These are phyloP conservation scores for Apostasia ramifera DNA, from an alignment of 106 monocot genomes.

Conservation along the genomic window DNA sequence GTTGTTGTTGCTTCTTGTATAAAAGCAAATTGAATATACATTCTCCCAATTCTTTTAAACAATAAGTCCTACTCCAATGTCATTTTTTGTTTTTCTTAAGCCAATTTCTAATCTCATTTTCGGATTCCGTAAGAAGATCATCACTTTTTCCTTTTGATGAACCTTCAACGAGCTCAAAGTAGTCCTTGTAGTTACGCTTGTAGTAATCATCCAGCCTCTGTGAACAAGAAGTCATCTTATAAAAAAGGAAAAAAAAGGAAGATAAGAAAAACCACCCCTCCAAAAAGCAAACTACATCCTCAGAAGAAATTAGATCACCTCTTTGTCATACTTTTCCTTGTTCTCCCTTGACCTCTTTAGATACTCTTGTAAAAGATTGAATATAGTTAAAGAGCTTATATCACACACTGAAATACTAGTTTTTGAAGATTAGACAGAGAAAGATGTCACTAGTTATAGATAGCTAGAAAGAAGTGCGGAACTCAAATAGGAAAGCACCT, in stretches of 20 bases:
- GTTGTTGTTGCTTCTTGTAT: no score
- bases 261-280: no score
- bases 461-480: no score
- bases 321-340: slow-evolving; percentile 78
- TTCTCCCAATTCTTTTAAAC: no score
- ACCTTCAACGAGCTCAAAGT: slow-evolving; percentile 77
- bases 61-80: neutral
- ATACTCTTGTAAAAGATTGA: slow-evolving; percentile 34
- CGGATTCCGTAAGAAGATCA: slow-evolving; percentile 60
- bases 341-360: slow-evolving; percentile 73
- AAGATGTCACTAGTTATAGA: no score
- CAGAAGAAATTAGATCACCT: slow-evolving; percentile 29
- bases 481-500: slow-evolving; percentile 19
- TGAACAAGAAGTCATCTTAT: neutral
- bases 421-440: no score
- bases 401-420: neutral
- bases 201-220: slow-evolving; percentile 81
- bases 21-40: no score
- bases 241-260: neutral
- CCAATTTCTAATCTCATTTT: slow-evolving; percentile 75
- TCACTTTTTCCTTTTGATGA: slow-evolving; percentile 51
- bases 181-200: slow-evolving; percentile 84
- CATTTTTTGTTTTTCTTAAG: slow-evolving; percentile 54
- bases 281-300: neutral
- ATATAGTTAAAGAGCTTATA: neutral